A percentile compares a stretch with the other conserved stretches of the same genome.
These are phyloP conservation scores for Polyplosphaeria fusca DNA, from an alignment of 495 filamentous ascomycete genomes.

Conservation along the genomic window DNA sequence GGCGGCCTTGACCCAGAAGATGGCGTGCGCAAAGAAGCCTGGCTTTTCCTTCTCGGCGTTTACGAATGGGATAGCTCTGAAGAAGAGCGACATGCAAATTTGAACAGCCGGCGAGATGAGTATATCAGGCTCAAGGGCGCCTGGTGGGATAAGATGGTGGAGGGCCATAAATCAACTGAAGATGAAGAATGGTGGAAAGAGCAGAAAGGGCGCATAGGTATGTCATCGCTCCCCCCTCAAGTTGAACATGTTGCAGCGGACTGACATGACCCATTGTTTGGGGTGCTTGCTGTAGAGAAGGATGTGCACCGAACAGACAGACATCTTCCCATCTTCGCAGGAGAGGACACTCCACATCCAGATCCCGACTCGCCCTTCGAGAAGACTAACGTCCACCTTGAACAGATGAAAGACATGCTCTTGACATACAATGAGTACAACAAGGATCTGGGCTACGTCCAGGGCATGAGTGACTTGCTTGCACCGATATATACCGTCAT, in stretches of 20 bases:
- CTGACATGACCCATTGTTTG: constrained; percentile 49
- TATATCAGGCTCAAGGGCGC: constrained; percentile 89
- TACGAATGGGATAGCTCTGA: constrained; percentile 83
- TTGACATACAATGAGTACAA: constrained; percentile 98
- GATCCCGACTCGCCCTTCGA: constrained; percentile 96
- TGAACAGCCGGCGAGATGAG: constrained; percentile 84
- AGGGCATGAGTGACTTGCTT: constrained; percentile 96
- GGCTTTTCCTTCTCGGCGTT: constrained; percentile 89
- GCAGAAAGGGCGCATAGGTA: constrained; percentile 90
- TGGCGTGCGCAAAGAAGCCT: constrained; percentile 90
- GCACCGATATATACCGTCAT: constrained; percentile 95
- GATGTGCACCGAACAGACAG: constrained; percentile 97
- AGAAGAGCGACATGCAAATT: constrained; percentile 74
- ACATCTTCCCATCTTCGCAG: constrained; percentile 85
- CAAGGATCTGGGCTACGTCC: constrained; percentile 87
- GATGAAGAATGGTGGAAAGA: constrained; percentile 94
- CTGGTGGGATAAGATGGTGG: constrained; percentile 94
- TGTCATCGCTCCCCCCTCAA: constrained; percentile 34
- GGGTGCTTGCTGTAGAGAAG: constrained; percentile 68
- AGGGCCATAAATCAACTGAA: constrained; percentile 69
- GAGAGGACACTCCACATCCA: constrained; percentile 96
- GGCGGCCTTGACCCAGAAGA: constrained; percentile 86
- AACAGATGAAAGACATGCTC: constrained; percentile 99
- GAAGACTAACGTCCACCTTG: constrained; percentile 92
- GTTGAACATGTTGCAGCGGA: constrained; percentile 19